phyloP scores from a whole-genome alignment of 306 rosid species.

The Pachyrhizus erosus region DNA sequence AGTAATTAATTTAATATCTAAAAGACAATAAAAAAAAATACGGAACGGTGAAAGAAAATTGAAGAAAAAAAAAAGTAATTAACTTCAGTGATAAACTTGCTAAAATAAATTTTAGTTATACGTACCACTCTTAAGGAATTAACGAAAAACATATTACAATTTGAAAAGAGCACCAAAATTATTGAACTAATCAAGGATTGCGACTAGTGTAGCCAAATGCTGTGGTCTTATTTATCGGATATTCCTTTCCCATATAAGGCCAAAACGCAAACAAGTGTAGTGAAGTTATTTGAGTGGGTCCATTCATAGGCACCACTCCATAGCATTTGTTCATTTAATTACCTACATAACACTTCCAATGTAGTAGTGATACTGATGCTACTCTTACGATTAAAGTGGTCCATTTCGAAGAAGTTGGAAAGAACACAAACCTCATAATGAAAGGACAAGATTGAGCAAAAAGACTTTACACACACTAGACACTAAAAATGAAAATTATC shows the following conservation, averaged over 20 bases:
- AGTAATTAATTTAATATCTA: not conserved
- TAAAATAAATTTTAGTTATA: not conserved
- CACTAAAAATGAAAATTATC: not conserved
- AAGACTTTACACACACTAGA: not conserved
- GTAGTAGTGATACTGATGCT: not conserved
- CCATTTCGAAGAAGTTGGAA: not conserved
- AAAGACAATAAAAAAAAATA: not conserved
- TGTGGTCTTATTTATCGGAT: not conserved
- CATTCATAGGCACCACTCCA: not conserved
- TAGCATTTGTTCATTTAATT: not conserved
- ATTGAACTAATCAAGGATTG: not conserved
- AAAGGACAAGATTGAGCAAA: not conserved
- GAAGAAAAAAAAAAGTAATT: not conserved
- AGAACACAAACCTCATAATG: not conserved
- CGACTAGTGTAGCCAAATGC: not conserved
- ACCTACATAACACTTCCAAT: not conserved
- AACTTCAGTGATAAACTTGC: not conserved
- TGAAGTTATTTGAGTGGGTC: constrained; percentile 14
- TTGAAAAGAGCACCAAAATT: not conserved
- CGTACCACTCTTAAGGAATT: not conserved
- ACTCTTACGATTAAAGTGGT: not conserved
- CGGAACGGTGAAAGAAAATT: not conserved
- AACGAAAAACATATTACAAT: not conserved
- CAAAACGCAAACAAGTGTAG: constrained; percentile 21
- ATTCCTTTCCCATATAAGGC: constrained; percentile 18